phyloP scores from a whole-genome alignment of 2,329 filamentous ascomycete species.

The Torrubiella hemipterigena region DNA sequence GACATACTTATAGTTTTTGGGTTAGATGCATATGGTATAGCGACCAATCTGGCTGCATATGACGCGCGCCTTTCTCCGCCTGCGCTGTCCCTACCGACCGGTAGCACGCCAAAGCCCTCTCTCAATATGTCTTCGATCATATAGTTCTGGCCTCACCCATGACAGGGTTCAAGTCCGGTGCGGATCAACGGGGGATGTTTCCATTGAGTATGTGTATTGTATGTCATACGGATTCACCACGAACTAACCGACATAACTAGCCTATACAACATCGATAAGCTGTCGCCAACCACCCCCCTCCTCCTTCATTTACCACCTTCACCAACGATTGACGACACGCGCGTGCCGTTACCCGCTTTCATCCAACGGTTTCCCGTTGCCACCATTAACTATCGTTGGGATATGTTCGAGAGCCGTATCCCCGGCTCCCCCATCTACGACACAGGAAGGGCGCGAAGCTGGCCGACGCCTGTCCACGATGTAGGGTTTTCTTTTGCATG shows the following conservation, averaged over 20 bases:
- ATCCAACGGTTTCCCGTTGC: constrained; percentile 32
- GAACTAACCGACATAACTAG: constrained; percentile 20
- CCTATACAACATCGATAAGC: constrained; percentile 32
- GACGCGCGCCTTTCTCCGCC: neutral
- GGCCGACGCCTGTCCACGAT: constrained; percentile 49
- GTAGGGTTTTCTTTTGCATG: constrained; percentile 40
- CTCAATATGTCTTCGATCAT: constrained; percentile 13
- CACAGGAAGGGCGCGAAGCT: constrained; percentile 20
- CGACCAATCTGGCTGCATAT: too few relatives aligned
- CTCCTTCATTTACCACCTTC: constrained; percentile 44
- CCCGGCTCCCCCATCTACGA: constrained; percentile 4
- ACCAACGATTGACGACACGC: constrained; percentile 16
- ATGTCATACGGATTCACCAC: neutral
- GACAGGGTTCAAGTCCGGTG: constrained; percentile 33
- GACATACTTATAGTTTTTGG: too few relatives aligned
- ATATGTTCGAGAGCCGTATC: constrained; percentile 10
- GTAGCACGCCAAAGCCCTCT: constrained; percentile 7
- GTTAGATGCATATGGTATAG: too few relatives aligned
- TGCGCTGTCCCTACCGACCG: constrained; percentile 1
- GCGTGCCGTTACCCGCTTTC: constrained; percentile 25
- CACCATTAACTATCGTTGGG: constrained; percentile 50
- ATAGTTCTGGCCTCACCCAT: constrained; percentile 10
- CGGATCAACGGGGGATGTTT: constrained; percentile 36
- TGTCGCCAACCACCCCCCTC: constrained; percentile 28
- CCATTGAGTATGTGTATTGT: constrained; percentile 32